Evolutionary conservation across 805 yeast species (phyloP), one percentile per base, ranked within the genome.

Genomic region (Yarrowia sp.): DNA sequence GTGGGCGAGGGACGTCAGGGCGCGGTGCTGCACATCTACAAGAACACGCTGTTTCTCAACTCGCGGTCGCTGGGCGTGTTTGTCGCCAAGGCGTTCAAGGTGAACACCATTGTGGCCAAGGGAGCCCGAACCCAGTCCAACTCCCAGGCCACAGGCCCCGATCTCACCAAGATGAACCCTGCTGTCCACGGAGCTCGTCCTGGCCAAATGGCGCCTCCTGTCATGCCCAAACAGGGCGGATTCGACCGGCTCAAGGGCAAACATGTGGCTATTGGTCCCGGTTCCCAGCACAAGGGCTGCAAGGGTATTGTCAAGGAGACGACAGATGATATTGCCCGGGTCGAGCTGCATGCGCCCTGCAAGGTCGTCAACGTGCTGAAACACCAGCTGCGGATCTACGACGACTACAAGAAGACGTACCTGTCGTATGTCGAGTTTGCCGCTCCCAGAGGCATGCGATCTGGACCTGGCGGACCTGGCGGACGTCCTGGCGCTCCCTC

Each of bases 271-370:
- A 90, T 95, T 60, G 86, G 91, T 44, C 87, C 90, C 74, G 92
- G 97, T n/a, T 95, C 96, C 38, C 87, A 86, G 58, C 92, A 94
- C 77, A 95, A 95, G 79, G 98, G 99, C 55, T 86, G 92, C 72
- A 87, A 89, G 80, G 99, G 99, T 76, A 90, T 91, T 71, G 91
- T 95, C 50, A 89, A 90, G 72, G 98, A 95, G 76, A 92, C 97
- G 10, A 95, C 92, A 73, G 99, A 96, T 70, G 89, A 89, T 14
- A 85, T 84, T 72, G 98, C 98, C 1, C 85, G 98, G 69, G 91
- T 95, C 52, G 99, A 95, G 79, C 83, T 95, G 71, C 98, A 95
- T 77, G 91, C 97, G 34, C 93, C 93, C 72, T 88, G 88, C 75
- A 95, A 94, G 77, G 90, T 90, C 69, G 87, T 93, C 70, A 91